Evolutionary conservation across 345 rosid genomes (phyloP), one percentile per base, ranked within the genome.

Genomic region (Citrus mangshanensis): DNA sequence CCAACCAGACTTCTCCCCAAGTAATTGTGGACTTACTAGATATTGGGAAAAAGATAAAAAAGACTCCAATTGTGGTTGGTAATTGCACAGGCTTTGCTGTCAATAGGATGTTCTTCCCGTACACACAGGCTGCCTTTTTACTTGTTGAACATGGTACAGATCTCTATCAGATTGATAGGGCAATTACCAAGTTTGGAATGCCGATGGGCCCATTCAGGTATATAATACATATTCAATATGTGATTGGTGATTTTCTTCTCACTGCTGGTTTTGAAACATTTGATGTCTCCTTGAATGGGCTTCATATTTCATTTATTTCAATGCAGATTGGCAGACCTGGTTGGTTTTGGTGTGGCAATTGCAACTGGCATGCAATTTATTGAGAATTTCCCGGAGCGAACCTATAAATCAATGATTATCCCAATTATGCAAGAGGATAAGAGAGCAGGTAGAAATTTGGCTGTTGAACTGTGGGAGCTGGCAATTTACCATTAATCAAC

Each of bases 11-110:
- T 64, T 91, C 98, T 74, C 86, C 98, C 22, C 99, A 97, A 86
- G 92, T 86, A 21, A 85, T 97, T 84, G 93, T 97, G 32, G 98
- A 97, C 91, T 82, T 97, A 61, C 86, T 97, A 46, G 96, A 93
- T 82, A 86, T 97, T 54, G 99, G 97, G 60, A 97, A 91, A 85
- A 92, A 88, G 86, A 94, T 97, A 85, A 93, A 78, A 86, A 97
- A 96, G 86, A 94, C 95, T 58, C 98, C 98, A 40, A 88, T 94
- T 30, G 96, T 94, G 68, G 99, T 97, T 10, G 98, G 99, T 32
- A 97, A 97, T 82, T 94, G 98, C 89, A 97, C 99, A 1, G 98
- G 99, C 38, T 97, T 97, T 87, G 98, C 98, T 74, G 99, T 94
- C 77, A 94, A 94, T 83, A 91, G 99, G 88, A 90, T 94, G 92